phyloP scores from a whole-genome alignment of 2,329 filamentous ascomycete genomes.

The Fusarium sp. region DNA sequence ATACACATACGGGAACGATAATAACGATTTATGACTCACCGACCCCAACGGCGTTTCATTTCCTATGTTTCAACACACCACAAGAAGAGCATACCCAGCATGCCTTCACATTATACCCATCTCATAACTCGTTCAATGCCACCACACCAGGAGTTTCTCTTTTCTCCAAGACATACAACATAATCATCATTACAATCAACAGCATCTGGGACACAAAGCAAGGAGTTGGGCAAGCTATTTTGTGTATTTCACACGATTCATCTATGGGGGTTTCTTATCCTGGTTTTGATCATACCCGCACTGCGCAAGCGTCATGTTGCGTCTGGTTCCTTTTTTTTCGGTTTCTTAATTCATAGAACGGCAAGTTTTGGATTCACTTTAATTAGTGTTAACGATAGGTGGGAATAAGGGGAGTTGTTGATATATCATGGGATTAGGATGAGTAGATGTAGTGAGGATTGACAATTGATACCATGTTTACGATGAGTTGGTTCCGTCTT shows the following conservation, averaged over 20 bases:
- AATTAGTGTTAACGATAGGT: slow-evolving; percentile 18
- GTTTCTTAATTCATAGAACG: slow-evolving; percentile 13
- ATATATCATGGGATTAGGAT: slow-evolving; percentile 20
- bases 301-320: slow-evolving; percentile 13
- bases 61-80: slow-evolving; percentile 33
- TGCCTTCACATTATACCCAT: slow-evolving; percentile 36
- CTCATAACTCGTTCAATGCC: slow-evolving; percentile 11
- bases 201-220: slow-evolving; percentile 43
- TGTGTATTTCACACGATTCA: slow-evolving; percentile 31
- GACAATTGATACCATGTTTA: slow-evolving; percentile 44
- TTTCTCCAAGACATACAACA: slow-evolving; percentile 14
- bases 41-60: slow-evolving; percentile 34
- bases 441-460: slow-evolving; percentile 32
- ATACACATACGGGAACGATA: slow-evolving; percentile 21
- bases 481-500: background rate
- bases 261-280: slow-evolving; percentile 24
- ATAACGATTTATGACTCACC: slow-evolving; percentile 41
- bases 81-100: slow-evolving; percentile 36
- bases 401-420: slow-evolving; percentile 22
- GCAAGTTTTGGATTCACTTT: slow-evolving; percentile 24
- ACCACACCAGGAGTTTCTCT: background rate
- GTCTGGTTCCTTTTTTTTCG: slow-evolving; percentile 13
- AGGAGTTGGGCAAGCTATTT: slow-evolving; percentile 42
- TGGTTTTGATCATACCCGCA: slow-evolving; percentile 37
- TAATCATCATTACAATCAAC: slow-evolving; percentile 33